phyloP scores from a whole-genome alignment of 2,329 filamentous ascomycete genomes.

The Verticillium dahliae region DNA sequence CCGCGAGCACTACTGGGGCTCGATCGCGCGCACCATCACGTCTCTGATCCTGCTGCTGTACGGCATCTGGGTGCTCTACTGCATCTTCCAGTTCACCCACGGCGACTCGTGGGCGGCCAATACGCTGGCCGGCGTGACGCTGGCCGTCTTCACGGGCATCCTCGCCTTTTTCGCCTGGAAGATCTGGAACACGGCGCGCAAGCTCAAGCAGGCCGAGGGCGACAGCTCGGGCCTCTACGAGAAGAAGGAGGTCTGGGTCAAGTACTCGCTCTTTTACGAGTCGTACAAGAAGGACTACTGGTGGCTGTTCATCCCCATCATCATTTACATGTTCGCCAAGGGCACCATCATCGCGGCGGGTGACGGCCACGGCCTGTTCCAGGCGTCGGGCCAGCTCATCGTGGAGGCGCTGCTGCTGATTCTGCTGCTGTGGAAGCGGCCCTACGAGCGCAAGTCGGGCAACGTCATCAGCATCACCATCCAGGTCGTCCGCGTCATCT shows the following conservation, averaged over 20 bases:
- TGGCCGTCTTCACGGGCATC: slow-evolving; percentile 72
- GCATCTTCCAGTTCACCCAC: slow-evolving; percentile 87
- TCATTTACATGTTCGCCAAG: slow-evolving; percentile 86
- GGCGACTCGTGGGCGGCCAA: slow-evolving; percentile 95
- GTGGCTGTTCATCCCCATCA: slow-evolving; percentile 91
- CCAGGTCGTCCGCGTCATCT: slow-evolving; percentile 81
- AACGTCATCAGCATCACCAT: slow-evolving; percentile 94
- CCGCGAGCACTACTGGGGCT: slow-evolving; percentile 93
- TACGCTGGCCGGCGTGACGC: slow-evolving; percentile 71
- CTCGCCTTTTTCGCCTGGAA: slow-evolving; percentile 78
- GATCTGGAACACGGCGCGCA: slow-evolving; percentile 70
- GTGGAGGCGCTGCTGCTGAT: slow-evolving; percentile 75
- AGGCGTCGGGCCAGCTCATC: slow-evolving; percentile 72
- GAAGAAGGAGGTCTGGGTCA: slow-evolving; percentile 82
- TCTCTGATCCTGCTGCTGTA: slow-evolving; percentile 88
- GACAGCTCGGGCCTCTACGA: slow-evolving; percentile 71
- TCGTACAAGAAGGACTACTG: slow-evolving; percentile 90
- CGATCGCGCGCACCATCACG: slow-evolving; percentile 82
- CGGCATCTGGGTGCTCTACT: slow-evolving; percentile 92
- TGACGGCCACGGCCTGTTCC: slow-evolving; percentile 77
- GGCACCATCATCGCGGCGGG: slow-evolving; percentile 78
- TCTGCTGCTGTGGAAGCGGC: slow-evolving; percentile 76
- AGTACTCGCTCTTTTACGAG: slow-evolving; percentile 97
- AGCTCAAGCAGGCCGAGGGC: slow-evolving; percentile 70
- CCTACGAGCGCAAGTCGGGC: slow-evolving; percentile 78